A percentile compares a stretch with the other conserved stretches of the same genome.
phyloP scores from a whole-genome alignment of 2,329 filamentous ascomycete species.

The Trematosphaeria pertusa region DNA sequence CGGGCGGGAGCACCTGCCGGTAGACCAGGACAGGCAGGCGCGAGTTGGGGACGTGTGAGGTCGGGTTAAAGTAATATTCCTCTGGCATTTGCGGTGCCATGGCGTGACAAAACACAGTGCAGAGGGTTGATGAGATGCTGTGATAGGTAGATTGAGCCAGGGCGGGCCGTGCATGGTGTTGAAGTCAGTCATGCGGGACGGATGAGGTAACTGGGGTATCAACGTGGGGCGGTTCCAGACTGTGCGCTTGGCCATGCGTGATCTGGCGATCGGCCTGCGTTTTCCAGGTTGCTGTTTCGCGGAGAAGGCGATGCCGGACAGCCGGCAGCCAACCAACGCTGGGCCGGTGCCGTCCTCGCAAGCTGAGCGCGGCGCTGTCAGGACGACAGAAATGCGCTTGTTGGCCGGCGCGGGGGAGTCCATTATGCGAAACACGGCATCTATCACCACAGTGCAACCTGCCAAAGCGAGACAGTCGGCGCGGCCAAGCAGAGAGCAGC shows the following conservation, averaged over 20 bases:
- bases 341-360: neutral
- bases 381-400: neutral
- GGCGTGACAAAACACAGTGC: neutral
- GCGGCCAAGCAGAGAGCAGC: neutral
- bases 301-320: neutral
- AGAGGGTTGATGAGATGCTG: neutral
- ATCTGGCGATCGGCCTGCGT: slow-evolving; percentile 6
- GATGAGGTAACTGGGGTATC: neutral
- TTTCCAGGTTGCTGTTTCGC: slow-evolving; percentile 5
- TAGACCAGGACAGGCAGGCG: slow-evolving; percentile 36
- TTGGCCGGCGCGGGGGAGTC: neutral
- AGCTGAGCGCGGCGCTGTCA: neutral
- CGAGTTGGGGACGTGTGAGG: slow-evolving; percentile 31
- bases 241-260: slow-evolving; percentile 5
- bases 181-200: too few relatives aligned
- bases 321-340: neutral
- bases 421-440: neutral
- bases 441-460: too few relatives aligned
- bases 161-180: too few relatives aligned
- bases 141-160: neutral
- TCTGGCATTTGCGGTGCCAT: slow-evolving; percentile 11
- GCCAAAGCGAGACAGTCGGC: slow-evolving; percentile 4
- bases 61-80: slow-evolving; percentile 21
- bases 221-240: slow-evolving; percentile 1
- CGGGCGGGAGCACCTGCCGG: slow-evolving; percentile 30